These are phyloP conservation scores for Botrytis paeoniae DNA, from an alignment of 2,329 filamentous ascomycete genomes.

Conservation along the genomic window DNA sequence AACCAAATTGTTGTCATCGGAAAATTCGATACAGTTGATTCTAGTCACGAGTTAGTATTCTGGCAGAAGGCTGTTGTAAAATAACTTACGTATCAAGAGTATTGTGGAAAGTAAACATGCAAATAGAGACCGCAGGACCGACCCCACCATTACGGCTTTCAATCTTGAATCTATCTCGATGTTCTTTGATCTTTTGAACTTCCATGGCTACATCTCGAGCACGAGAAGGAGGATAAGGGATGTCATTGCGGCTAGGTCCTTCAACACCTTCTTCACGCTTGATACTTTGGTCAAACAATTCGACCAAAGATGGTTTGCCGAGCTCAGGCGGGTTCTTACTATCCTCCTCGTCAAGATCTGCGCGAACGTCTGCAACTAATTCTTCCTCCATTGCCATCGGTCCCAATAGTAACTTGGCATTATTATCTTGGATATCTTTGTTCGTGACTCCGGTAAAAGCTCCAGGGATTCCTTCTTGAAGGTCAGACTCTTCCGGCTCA, in stretches of 20 bases:
- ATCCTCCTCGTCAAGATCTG: conserved; percentile 84
- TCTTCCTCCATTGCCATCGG: conserved; percentile 80
- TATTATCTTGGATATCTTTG: conserved; percentile 56
- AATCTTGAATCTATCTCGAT: conserved; percentile 86
- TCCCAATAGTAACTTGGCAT: conserved; percentile 67
- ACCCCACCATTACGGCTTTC: conserved; percentile 80
- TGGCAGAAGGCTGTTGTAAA: neutral
- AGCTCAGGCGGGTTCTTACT: conserved; percentile 66
- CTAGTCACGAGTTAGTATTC: conserved; percentile 44
- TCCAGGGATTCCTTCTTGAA: conserved; percentile 63
- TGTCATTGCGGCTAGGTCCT: conserved; percentile 70
- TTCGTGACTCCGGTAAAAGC: conserved; percentile 60
- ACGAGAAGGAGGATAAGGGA: conserved; percentile 83
- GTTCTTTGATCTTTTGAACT: conserved; percentile 89
- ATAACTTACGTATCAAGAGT: conserved; percentile 75
- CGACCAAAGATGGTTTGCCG: conserved; percentile 71
- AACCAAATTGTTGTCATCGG: conserved; percentile 81
- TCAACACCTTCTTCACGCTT: conserved; percentile 90
- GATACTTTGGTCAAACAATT: conserved; percentile 82
- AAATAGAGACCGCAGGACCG: conserved; percentile 79
- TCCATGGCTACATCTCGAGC: conserved; percentile 91
- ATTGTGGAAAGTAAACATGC: conserved; percentile 99
- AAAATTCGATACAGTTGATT: conserved; percentile 92
- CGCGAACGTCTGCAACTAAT: conserved; percentile 78
- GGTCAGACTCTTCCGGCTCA: conserved; percentile 56